These are phyloP conservation scores for Cyclocybe aegerita DNA, from an alignment of 768 basidiomycete genomes.

Conservation along the genomic window DNA sequence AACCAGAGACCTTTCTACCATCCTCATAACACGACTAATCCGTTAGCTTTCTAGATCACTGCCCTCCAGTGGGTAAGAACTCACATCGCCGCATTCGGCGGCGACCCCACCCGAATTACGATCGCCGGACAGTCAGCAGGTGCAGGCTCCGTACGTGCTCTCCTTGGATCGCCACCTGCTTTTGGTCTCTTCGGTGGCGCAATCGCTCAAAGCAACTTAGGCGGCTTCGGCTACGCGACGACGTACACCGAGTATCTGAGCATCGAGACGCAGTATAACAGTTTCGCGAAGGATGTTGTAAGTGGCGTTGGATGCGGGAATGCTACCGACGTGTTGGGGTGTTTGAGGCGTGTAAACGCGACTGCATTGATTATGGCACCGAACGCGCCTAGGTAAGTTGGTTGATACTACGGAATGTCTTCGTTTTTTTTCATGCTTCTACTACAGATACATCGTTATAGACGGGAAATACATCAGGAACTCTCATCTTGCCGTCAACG, in stretches of 20 bases:
- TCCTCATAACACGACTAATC: neutral
- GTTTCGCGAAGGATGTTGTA: constrained; percentile 34
- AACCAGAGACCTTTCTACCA: constrained; percentile 6
- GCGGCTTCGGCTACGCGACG: constrained; percentile 45
- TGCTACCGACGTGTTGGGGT: constrained; percentile 31
- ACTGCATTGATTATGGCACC: constrained; percentile 34
- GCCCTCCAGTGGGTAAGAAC: constrained; percentile 45
- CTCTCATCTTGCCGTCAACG: constrained; percentile 37
- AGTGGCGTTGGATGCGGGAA: constrained; percentile 39
- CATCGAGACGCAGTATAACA: constrained; percentile 35
- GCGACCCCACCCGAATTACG: constrained; percentile 51
- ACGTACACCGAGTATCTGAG: constrained; percentile 51
- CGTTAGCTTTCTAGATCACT: constrained; percentile 23
- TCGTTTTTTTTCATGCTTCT: neutral
- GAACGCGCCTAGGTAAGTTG: constrained; percentile 26
- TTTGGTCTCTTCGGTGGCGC: constrained; percentile 40
- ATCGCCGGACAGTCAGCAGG: constrained; percentile 59
- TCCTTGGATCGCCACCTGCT: constrained; percentile 32
- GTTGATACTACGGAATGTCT: neutral
- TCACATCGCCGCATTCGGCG: constrained; percentile 57
- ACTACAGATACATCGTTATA: constrained; percentile 38
- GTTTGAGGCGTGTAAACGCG: constrained; percentile 34
- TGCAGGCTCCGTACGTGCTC: constrained; percentile 40
- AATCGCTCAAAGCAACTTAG: constrained; percentile 46
- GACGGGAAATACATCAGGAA: constrained; percentile 46